Conservation (phyloP, 1,139 yeast species). For the Blastobotrys arbuscula region DNA sequence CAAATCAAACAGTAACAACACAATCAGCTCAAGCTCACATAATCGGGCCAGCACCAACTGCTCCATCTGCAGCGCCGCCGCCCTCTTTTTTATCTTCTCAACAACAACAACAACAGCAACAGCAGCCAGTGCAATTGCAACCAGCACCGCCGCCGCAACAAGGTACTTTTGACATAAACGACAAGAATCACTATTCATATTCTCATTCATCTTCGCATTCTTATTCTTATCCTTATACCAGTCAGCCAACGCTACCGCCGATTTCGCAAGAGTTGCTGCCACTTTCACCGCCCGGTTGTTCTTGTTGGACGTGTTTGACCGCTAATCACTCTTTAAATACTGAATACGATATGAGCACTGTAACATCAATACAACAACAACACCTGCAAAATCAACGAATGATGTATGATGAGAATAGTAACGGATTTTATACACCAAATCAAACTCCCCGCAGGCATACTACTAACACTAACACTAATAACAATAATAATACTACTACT, state of each 20-base stretch:
- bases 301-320: constrained; percentile 3
- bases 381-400: neutral
- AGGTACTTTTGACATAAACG: too few species aligned
- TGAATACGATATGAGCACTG: constrained; percentile 1
- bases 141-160: neutral
- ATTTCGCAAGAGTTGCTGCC: neutral
- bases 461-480: neutral
- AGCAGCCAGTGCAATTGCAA: neutral
- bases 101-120: neutral
- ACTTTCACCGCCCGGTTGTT: constrained; percentile 2
- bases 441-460: constrained; percentile 5
- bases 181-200: too few species aligned
- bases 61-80: neutral
- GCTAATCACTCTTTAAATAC: neutral
- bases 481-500: neutral
- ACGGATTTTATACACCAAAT: constrained; percentile 10
- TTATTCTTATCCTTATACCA: neutral
- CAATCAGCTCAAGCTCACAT: neutral
- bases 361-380: neutral
- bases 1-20: constrained; percentile 29
- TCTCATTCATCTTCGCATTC: neutral
- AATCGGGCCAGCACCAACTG: neutral
- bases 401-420: neutral
- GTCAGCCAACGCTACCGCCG: neutral
- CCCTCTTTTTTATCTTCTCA: neutral